Base-by-base conservation (phyloP, 2,329 filamentous ascomycete genomes). In the Aspergillus calidoustus region DNA sequence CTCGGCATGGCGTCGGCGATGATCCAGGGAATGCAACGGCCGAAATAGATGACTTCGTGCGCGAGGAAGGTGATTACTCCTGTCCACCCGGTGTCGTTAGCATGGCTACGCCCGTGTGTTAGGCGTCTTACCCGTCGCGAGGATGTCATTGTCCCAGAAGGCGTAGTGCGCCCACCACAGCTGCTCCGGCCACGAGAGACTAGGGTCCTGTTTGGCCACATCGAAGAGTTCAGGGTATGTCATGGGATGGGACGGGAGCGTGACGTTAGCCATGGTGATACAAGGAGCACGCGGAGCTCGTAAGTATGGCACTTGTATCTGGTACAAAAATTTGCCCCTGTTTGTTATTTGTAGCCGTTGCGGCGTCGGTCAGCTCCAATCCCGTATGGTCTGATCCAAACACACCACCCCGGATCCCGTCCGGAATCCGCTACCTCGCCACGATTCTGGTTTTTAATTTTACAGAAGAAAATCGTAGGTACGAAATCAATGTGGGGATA, bases 141-240 rank as follows among this genome's bases (percentile, higher is more conserved):
- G 87, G 56, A 90, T 88, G 79, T 98, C 94, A 78, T 98, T 97
- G 77, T 95, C 91, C 90, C 97, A 96, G 84, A 88, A 98, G 22
- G 93, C 86, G 78, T 98, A 98, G 92, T 92, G 97, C 46, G 92
- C 88, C 82, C 91, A 90, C 94, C 94, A 98, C 69, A 96, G 84
- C 75, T 89, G 89, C 85, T 98, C 94, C 73, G 88, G 81, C 69
- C 91, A 84, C 79, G 92, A 96, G 72, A 97, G 88, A 69, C 92
- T 87, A 60, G 95, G 87, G 85, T 96, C 93, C 83, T 86, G 85
- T 69, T 86, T 83, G 38, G 89, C 84, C 69, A 87, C 82, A 62
- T 87, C 81, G 73, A 86, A 87, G 59, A 87, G 83, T 70, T 82
- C 83, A 83, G 84, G 86, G 77, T 89, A 89, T 50, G 85, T 84